Conservation (phyloP, 768 basidiomycete species). For the Psilocybe subaeruginosa region DNA sequence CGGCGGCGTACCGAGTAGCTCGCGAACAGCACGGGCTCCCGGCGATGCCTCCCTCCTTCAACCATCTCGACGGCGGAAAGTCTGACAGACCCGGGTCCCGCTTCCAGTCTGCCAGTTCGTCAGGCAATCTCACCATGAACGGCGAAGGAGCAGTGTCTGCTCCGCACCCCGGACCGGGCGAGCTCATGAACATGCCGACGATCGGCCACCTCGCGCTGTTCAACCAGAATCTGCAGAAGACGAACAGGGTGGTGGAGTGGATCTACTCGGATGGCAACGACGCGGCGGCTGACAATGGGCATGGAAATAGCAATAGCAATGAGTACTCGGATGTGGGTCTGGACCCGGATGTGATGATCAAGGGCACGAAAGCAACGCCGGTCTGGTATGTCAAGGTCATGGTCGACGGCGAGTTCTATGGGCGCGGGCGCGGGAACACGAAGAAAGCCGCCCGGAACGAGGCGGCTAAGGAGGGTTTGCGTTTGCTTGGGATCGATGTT, state of each 20-base stretch:
- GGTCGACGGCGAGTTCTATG: constrained; percentile 62
- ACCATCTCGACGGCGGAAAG: neutral
- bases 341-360: constrained; percentile 27
- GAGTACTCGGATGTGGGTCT: constrained; percentile 23
- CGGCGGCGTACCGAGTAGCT: constrained; percentile 63
- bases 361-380: constrained; percentile 67
- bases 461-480: constrained; percentile 76
- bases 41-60: constrained; percentile 36
- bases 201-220: constrained; percentile 77
- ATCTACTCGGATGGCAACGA: constrained; percentile 50
- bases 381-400: constrained; percentile 73
- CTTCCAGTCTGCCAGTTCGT: constrained; percentile 7
- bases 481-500: constrained; percentile 57
- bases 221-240: constrained; percentile 75
- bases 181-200: constrained; percentile 29
- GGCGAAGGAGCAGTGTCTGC: constrained; percentile 4
- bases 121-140: neutral
- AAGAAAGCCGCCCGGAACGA: constrained; percentile 84
- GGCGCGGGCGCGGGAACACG: constrained; percentile 67
- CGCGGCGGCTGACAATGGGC: neutral
- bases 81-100: constrained; percentile 21
- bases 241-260: constrained; percentile 68
- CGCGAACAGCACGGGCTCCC: constrained; percentile 71
- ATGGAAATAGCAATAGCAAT: constrained; percentile 3
- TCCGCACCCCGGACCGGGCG: constrained; percentile 19